These are phyloP conservation scores for Podaxis sp. DNA, from an alignment of 768 basidiomycete species.

Conservation along the genomic window DNA sequence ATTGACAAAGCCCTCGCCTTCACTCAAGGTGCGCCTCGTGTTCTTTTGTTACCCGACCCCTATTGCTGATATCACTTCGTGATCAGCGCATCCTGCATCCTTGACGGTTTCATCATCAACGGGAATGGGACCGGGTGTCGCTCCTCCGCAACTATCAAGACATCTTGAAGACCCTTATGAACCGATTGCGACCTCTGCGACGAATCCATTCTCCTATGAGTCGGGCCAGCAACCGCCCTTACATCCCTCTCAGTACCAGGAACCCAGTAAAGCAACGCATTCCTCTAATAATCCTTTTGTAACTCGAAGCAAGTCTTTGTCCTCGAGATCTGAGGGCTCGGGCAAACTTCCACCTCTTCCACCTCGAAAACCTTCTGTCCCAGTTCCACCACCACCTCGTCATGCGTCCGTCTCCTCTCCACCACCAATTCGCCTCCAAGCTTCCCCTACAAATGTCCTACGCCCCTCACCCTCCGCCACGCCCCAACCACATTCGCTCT, in stretches of 20 bases:
- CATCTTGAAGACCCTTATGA: not conserved
- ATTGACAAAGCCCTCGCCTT: slow-evolving; percentile 70
- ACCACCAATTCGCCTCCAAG: slow-evolving; percentile 19
- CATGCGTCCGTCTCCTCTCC: slow-evolving; percentile 27
- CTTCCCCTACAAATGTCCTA: slow-evolving; percentile 15
- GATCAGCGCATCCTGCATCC: not conserved
- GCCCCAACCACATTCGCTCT: slow-evolving; percentile 20
- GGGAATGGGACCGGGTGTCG: not conserved
- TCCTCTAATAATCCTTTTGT: slow-evolving; percentile 41
- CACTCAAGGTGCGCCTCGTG: slow-evolving; percentile 59
- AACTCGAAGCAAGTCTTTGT: slow-evolving; percentile 16
- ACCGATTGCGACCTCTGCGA: not conserved
- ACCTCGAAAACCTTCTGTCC: slow-evolving; percentile 42
- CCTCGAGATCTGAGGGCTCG: slow-evolving; percentile 17
- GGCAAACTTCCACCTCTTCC: slow-evolving; percentile 46
- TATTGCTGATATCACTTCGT: not conserved
- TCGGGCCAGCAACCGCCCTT: slow-evolving; percentile 25
- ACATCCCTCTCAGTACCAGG: slow-evolving; percentile 26
- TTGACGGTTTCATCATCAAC: not conserved
- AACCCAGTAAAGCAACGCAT: slow-evolving; percentile 18
- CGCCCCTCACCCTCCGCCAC: slow-evolving; percentile 5
- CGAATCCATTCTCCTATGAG: slow-evolving; percentile 17
- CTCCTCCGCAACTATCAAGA: slow-evolving; percentile 12
- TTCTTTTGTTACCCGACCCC: slow-evolving; percentile 10
- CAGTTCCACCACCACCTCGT: slow-evolving; percentile 38